Base-by-base conservation (phyloP, 352 stramenopile genomes). In the Globisporangium parvum region DNA sequence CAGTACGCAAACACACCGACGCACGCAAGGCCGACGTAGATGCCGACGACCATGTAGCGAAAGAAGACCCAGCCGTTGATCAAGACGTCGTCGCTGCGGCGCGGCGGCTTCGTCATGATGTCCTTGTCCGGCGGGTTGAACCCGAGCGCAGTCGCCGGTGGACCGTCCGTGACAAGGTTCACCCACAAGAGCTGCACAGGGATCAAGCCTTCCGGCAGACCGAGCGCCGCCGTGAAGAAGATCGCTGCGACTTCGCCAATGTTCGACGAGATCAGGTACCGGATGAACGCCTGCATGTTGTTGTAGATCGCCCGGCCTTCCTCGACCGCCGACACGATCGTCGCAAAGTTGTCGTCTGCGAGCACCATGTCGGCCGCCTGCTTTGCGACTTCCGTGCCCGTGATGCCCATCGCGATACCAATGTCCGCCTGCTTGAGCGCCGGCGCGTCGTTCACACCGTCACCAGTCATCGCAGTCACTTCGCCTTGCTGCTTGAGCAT, bases 141-240 rank as follows among this genome's bases (percentile, higher is more conserved):
- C 26, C 96, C 97, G 6, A 99, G 85, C 17, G 97, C 95, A 18
- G 96, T 99, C 2, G 97, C 98, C 17, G 97, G 97, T 28, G 95
- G 96, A 28, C 97, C 97, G 71, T 99, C 98, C 12, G 97, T 99
- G 37, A 99, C 97, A 18, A 99, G 78, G 76, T 99, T 99, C n/a
- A 99, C 96, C 96, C 96, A 99, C 14, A 99, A 73, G 14, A 99
- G 78, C 71, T 99, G 97, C 59, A 99, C 97, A 2, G 98, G 95
- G 53, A 97, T 99, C 21, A 99, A 75, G 23, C 93, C 93, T 67
- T 99, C 96, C 0, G 97, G 97, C 31, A 99, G 81, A 41, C 97
- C 97, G 31, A 98, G 73, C 12, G 97, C 75, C 6, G 95, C 95
- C 20, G 95, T 96, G 65, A 99, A 97, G 67, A 99, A 98, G 60